phyloP scores from a whole-genome alignment of 1,284 basidiomycete genomes.

The Paramarasmius palmivorus region DNA sequence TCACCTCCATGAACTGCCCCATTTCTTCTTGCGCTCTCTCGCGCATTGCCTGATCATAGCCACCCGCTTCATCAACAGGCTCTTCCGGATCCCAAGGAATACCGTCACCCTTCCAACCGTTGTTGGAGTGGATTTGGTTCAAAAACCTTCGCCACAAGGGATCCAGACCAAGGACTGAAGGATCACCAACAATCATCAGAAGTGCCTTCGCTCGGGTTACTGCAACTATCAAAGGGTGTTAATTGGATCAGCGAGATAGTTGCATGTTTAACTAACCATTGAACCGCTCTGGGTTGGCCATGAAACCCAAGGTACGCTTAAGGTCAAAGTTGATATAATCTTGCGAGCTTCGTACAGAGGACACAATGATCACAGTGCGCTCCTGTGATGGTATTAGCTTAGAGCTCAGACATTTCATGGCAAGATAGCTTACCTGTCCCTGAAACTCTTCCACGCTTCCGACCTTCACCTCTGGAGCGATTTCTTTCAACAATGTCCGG shows the following conservation, averaged over 20 bases:
- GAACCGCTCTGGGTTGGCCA: constrained; percentile 61
- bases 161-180: constrained; percentile 54
- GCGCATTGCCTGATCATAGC: constrained; percentile 10
- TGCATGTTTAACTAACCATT: constrained; percentile 57
- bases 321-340: constrained; percentile 58
- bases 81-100: constrained; percentile 48
- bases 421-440: constrained; percentile 36
- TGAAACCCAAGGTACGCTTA: constrained; percentile 60
- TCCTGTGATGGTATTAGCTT: constrained; percentile 39
- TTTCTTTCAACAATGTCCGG: constrained; percentile 17
- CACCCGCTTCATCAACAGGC: constrained; percentile 13
- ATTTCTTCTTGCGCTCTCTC: constrained; percentile 10
- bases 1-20: constrained; percentile 12
- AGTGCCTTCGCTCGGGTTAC: constrained; percentile 59
- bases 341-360: constrained; percentile 61
- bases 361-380: constrained; percentile 64
- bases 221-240: constrained; percentile 40
- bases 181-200: constrained; percentile 56
- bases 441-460: constrained; percentile 50
- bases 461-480: constrained; percentile 32
- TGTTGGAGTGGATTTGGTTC: constrained; percentile 45
- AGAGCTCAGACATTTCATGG: neutral
- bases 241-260: neutral
- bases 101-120: constrained; percentile 50
- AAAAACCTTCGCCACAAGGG: constrained; percentile 57